Evolutionary conservation across 805 yeast species (phyloP), one percentile per base, ranked within the genome.

Genomic region (Metschnikowia cubensis): DNA sequence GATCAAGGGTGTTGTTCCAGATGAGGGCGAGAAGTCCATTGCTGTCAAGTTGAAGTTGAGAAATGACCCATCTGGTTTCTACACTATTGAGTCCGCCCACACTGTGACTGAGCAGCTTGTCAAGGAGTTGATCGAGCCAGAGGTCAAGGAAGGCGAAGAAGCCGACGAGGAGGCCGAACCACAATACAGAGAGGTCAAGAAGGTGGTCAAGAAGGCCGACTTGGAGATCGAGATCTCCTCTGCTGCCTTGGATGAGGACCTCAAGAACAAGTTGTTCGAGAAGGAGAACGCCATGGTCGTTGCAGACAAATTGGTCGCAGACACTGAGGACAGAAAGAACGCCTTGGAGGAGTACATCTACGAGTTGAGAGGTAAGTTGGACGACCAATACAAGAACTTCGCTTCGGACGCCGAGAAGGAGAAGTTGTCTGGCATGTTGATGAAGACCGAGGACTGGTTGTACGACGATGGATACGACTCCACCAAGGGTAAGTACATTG

Each of bases 241-340:
- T 51, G 82, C 83, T 52, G 80, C 88, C 46, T 79, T 87, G 62
- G 69, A 85, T 55, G 77, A 74, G 55, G 69, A 69, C 25, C 72
- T 64, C 48, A 79, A 89, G 70, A 76, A 83, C 62, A 74, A 72
- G 49, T 79, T 77, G 59, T 79, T 86, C 55, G 98, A 94, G 80
- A 76, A 76, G 71, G 99, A 94, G 79, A 82, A 82, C 66, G 80
- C 85, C 69, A 75, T 94, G 84, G 79, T 82, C 58, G 82, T 89
- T 68, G 90, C 85, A 67, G 99, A 94, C 75, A 94, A 91, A 79
- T 84, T 92, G 63, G 97, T 94, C 59, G 95, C 95, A 59, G 98
- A 94, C 77, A 94, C 98, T 59, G 98, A 94, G 80, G 97, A 94
- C 77, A 89, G 90, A 74, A 94, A 94, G 86, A 94, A 94, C 72